These are phyloP conservation scores for Hawksworthiomyces lignivorus DNA, from an alignment of 2,329 filamentous ascomycete genomes.

Conservation along the genomic window DNA sequence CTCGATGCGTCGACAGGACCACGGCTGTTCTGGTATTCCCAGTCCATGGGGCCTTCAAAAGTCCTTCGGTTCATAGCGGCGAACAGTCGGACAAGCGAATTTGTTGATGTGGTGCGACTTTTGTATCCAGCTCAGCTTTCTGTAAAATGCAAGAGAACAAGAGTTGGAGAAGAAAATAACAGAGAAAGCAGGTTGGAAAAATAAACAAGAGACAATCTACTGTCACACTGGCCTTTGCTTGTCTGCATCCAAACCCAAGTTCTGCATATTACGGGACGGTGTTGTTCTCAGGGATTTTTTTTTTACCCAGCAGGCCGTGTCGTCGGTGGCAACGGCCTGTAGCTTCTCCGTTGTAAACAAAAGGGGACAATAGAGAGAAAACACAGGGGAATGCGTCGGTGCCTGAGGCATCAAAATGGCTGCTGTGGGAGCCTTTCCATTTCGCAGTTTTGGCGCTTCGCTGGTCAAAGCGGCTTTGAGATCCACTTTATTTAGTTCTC, in stretches of 20 bases:
- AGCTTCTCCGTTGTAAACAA: conserved; percentile 19
- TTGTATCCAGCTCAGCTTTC: too few species aligned
- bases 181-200: too few species aligned
- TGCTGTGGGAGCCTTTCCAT: not conserved
- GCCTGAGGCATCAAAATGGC: conserved; percentile 7
- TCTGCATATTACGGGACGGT: too few species aligned
- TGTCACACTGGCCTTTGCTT: too few species aligned
- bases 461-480: too few species aligned
- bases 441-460: too few species aligned
- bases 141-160: too few species aligned
- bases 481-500: too few species aligned
- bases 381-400: too few species aligned
- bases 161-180: too few species aligned
- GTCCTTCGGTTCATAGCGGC: conserved; percentile 42
- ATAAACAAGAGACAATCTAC: not conserved
- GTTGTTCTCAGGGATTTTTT: not conserved
- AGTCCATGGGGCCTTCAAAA: conserved; percentile 57
- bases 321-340: conserved; percentile 22
- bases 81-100: not conserved
- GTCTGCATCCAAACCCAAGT: too few species aligned
- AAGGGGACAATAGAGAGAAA: too few species aligned
- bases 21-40: conserved; percentile 52
- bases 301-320: conserved; percentile 10
- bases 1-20: conserved; percentile 54
- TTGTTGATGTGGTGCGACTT: not conserved